Conservation (phyloP, 2,329 filamentous ascomycete genomes). For the Penicillium janthinellum region DNA sequence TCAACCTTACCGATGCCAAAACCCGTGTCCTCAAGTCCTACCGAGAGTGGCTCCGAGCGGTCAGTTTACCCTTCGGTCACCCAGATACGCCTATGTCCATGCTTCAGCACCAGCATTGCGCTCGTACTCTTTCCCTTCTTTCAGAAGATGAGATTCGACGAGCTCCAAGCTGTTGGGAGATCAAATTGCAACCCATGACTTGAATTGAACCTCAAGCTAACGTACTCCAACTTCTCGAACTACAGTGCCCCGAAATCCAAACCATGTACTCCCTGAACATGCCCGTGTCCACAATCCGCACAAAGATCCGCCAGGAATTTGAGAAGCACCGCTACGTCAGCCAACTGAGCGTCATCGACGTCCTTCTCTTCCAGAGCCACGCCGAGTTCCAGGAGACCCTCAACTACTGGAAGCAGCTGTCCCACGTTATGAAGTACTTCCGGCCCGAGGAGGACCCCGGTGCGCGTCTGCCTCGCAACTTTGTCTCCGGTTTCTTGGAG, state of each 20-base stretch:
- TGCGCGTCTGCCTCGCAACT: conserved; percentile 77
- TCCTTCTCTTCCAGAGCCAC: conserved; percentile 86
- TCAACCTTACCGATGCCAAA: conserved; percentile 87
- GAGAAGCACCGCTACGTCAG: conserved; percentile 92
- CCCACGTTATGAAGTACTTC: conserved; percentile 97
- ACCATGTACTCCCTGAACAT: conserved; percentile 94
- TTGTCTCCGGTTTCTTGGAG: conserved; percentile 95
- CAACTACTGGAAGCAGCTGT: conserved; percentile 98
- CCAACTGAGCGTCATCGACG: conserved; percentile 84
- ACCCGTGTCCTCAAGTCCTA: conserved; percentile 85
- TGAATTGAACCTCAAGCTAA: conserved; percentile 9
- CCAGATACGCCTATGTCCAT: conserved; percentile 7
- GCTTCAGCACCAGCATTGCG: conserved; percentile 7
- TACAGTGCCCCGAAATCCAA: conserved; percentile 91
- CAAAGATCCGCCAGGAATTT: conserved; percentile 94
- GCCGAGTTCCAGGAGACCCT: conserved; percentile 97
- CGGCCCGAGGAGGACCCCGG: conserved; percentile 79
- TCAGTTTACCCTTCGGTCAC: conserved; percentile 57
- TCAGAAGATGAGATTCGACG: background rate
- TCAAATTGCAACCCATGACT: background rate
- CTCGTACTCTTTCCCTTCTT: background rate
- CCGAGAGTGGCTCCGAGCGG: conserved; percentile 92
- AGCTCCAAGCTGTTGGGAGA: background rate
- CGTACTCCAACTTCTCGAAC: conserved; percentile 2
- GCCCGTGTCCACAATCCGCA: conserved; percentile 83